These are phyloP conservation scores for Aotearoamyces nothofagi DNA, from an alignment of 2,329 filamentous ascomycete species.

Conservation along the genomic window DNA sequence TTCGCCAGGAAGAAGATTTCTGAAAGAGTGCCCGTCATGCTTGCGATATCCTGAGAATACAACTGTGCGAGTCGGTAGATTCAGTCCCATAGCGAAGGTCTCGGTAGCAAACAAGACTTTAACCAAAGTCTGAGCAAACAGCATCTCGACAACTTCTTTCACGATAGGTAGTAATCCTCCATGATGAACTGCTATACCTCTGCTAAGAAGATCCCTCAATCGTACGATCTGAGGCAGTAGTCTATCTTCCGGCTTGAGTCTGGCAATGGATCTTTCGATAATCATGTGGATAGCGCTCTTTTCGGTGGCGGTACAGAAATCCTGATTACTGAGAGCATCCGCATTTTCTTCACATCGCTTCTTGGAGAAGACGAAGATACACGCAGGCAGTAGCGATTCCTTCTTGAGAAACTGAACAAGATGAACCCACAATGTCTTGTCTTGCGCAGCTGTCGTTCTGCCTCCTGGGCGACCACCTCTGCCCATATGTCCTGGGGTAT, in stretches of 20 bases:
- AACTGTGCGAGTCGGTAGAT: slow-evolving; percentile 87
- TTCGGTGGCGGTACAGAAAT: slow-evolving; percentile 84
- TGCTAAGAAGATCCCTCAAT: slow-evolving; percentile 66
- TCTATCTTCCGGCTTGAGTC: slow-evolving; percentile 81
- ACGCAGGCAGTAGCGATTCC: slow-evolving; percentile 73
- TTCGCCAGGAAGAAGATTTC: slow-evolving; percentile 83
- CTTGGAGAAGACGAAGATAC: slow-evolving; percentile 98
- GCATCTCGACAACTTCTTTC: slow-evolving; percentile 92
- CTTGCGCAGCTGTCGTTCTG: slow-evolving; percentile 78
- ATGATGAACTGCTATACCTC: slow-evolving; percentile 92
- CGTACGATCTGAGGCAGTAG: slow-evolving; percentile 83
- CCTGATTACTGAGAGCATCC: slow-evolving; percentile 84
- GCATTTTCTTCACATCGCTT: slow-evolving; percentile 96
- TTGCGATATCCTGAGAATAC: slow-evolving; percentile 97
- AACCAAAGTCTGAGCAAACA: slow-evolving; percentile 88
- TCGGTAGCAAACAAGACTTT: slow-evolving; percentile 97
- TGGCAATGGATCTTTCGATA: slow-evolving; percentile 84
- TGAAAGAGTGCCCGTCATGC: slow-evolving; percentile 83
- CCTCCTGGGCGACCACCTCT: slow-evolving; percentile 74
- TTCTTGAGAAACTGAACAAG: slow-evolving; percentile 85
- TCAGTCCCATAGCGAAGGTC: slow-evolving; percentile 97
- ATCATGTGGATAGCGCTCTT: slow-evolving; percentile 98
- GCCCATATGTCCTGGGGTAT: slow-evolving; percentile 72
- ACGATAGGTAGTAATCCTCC: slow-evolving; percentile 90
- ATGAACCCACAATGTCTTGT: slow-evolving; percentile 94